These are phyloP conservation scores for Podaxis sp. DNA, from an alignment of 768 basidiomycete genomes.

Conservation along the genomic window DNA sequence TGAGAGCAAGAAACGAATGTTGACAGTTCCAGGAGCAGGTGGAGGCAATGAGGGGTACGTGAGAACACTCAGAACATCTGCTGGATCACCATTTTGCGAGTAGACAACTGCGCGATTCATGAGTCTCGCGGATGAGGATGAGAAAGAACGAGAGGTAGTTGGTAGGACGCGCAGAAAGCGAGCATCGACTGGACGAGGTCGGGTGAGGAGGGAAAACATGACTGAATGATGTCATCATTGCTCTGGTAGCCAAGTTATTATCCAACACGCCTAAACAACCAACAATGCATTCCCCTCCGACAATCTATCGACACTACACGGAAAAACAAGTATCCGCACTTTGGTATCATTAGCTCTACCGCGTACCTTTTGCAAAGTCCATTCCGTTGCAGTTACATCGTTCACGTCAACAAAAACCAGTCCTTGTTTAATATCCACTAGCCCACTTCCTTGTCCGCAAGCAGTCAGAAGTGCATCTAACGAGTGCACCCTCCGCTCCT, in stretches of 20 bases:
- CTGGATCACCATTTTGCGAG: constrained; percentile 56
- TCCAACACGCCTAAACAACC: background rate
- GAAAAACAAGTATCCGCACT: constrained; percentile 15
- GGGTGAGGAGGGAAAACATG: constrained; percentile 23
- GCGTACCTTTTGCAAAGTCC: background rate
- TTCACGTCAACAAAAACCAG: constrained; percentile 38
- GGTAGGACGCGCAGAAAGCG: background rate
- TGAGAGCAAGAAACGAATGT: constrained; percentile 66
- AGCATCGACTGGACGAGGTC: constrained; percentile 8
- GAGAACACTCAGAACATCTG: constrained; percentile 54
- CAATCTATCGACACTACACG: constrained; percentile 10
- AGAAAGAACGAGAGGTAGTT: constrained; percentile 20
- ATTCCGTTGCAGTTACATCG: background rate
- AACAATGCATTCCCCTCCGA: constrained; percentile 7
- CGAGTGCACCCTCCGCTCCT: constrained; percentile 36
- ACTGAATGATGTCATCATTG: constrained; percentile 13
- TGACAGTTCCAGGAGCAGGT: constrained; percentile 57
- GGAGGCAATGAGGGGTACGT: constrained; percentile 52
- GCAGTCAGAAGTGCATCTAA: constrained; percentile 46
- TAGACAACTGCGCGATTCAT: constrained; percentile 67
- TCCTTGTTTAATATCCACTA: constrained; percentile 27
- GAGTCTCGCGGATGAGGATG: constrained; percentile 29
- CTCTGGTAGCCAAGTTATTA: background rate
- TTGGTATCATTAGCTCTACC: constrained; percentile 14
- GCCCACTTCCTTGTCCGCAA: constrained; percentile 41